Evolutionary conservation across 2,329 filamentous ascomycete species (phyloP), one percentile per base, ranked within the genome.

Genomic region (Lasiodiplodia sp.): DNA sequence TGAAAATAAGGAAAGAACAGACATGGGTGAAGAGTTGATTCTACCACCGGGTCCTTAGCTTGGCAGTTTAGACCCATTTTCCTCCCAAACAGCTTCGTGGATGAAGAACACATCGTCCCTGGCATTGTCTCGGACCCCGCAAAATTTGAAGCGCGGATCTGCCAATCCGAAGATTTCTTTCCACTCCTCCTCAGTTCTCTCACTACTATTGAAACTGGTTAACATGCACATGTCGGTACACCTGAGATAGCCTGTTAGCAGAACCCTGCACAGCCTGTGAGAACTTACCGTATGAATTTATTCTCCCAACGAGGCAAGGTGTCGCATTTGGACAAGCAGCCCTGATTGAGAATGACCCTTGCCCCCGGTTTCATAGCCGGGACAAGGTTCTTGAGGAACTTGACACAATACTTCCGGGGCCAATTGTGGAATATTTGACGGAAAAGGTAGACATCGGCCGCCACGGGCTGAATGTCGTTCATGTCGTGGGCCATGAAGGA

Each of bases 341-440:
- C 34, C 31, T 73, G 71, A 53, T 72, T 65, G 16, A 66, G n/a
- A 16, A 70, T 40, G 21, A 65, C 47, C 31, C 25, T 65, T 18
- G 47, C 60, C 8, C 47, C 40, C 6, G 21, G 11, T 47, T 53
- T 65, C 38, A 90, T 76, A 40, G 87, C 83, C 1, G 87, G 75
- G 16, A 78, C 72, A 6, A 81, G 72, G 1, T 72, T 72, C 23
- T 73, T 71, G 25, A 81, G 69, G 56, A 81, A 78, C 52, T 74
- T 69, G 4, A 78, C 51, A 57, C 71, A 75, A 68, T 80, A 77
- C 66, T 82, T 82, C 18, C 87, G 87, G 0, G 87, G 85, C 79
- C 87, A 88, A 77, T 90, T 88, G 75, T 90, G 87, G 10, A 90
- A 76, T 70, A 90, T 88, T 82, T 84, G 85, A 62, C 87, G 85